Evolutionary conservation across 148 eudicot genomes (phyloP).

Genomic region (Silene uniflora): DNA sequence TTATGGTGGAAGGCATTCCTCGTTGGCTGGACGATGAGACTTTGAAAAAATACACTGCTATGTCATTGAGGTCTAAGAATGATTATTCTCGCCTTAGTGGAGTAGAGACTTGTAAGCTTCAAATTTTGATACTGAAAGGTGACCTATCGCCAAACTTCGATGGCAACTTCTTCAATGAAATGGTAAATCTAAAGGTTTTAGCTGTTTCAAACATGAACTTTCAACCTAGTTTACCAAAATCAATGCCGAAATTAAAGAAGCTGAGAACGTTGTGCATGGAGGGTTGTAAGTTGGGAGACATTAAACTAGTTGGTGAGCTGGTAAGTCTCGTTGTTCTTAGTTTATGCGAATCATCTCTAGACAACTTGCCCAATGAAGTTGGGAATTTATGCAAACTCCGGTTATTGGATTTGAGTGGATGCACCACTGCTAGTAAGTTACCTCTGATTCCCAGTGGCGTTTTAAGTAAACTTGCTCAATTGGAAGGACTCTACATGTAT

Average conservation of each 20-base stretch:
- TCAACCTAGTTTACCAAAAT: not conserved
- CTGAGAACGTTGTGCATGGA: conserved; percentile 1
- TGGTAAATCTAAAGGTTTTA: not conserved
- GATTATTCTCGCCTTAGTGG: conserved; percentile 1
- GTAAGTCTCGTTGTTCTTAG: conserved; percentile 6
- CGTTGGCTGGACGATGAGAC: not conserved
- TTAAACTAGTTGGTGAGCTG: not conserved
- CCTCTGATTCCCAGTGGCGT: not conserved
- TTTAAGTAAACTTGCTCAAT: not conserved
- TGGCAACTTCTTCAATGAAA: not conserved
- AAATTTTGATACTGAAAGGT: conserved; percentile 5
- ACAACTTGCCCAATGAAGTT: not conserved
- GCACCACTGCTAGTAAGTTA: not conserved
- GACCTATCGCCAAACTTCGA: not conserved
- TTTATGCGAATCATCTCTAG: not conserved
- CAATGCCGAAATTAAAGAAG: not conserved
- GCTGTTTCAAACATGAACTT: conserved; percentile 1
- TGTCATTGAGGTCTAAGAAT: not conserved
- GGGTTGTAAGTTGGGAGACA: not conserved
- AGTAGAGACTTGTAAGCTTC: not conserved
- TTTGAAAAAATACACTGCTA: not conserved
- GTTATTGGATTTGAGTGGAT: not conserved
- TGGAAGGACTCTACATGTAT: conserved; percentile 6
- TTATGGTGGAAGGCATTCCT: not conserved
- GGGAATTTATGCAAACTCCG: not conserved